phyloP scores from a whole-genome alignment of 805 yeast genomes.

The Pichia nakasei region DNA sequence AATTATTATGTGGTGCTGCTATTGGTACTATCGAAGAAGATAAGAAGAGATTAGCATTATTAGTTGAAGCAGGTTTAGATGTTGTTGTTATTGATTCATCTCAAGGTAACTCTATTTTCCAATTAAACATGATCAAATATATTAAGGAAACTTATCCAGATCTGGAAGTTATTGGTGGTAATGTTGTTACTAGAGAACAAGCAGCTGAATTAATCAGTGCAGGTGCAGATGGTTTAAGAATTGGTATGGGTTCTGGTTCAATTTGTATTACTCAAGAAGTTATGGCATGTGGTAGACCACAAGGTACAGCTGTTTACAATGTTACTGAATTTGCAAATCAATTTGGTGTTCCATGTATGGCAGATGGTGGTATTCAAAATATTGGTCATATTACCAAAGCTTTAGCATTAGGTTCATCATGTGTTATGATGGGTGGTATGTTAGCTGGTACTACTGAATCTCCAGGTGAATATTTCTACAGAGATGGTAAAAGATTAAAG shows the following conservation, averaged over 20 bases:
- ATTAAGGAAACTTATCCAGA: constrained; percentile 73
- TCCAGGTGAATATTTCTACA: constrained; percentile 96
- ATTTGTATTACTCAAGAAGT: constrained; percentile 99
- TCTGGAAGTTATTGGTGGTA: constrained; percentile 91
- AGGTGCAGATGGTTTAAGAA: constrained; percentile 97
- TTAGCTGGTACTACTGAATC: constrained; percentile 97
- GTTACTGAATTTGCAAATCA: constrained; percentile 89
- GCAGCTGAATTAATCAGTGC: constrained; percentile 92
- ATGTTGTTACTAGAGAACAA: constrained; percentile 97
- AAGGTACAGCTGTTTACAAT: constrained; percentile 95
- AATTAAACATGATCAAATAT: constrained; percentile 87
- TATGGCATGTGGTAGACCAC: constrained; percentile 99
- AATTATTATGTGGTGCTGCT: constrained; percentile 97
- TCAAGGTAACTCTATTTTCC: constrained; percentile 96
- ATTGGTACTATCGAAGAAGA: constrained; percentile 91
- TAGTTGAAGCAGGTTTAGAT: constrained; percentile 94
- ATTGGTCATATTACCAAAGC: constrained; percentile 98
- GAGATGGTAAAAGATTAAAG: constrained; percentile 97
- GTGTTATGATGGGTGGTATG: constrained; percentile 99
- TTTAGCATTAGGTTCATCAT: constrained; percentile 89
- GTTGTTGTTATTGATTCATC: constrained; percentile 94
- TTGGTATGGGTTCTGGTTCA: constrained; percentile 99
- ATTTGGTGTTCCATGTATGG: constrained; percentile 97
- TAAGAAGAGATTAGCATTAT: constrained; percentile 69
- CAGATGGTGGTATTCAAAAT: constrained; percentile 99